Conservation (phyloP, 1,139 yeast species). For the Ogataea hybrid region DNA sequence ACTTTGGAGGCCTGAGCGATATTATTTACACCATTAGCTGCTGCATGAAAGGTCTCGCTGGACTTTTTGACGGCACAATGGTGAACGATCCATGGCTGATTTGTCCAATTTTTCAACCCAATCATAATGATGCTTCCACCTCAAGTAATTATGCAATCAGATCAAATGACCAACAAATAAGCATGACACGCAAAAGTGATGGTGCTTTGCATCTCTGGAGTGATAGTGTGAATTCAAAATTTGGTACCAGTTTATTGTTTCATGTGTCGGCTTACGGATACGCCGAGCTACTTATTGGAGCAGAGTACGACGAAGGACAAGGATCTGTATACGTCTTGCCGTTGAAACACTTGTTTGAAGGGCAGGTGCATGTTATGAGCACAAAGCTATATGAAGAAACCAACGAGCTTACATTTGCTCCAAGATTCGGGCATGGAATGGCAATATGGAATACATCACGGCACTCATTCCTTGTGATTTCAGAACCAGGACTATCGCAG, state of each 20-base stretch:
- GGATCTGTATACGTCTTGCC: conserved; percentile 46
- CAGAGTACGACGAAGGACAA: conserved; percentile 41
- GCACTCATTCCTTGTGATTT: conserved; percentile 32
- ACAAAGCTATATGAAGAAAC: not conserved
- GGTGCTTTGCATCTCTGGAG: not conserved
- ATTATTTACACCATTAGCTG: conserved; percentile 37
- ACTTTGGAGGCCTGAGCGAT: conserved; percentile 50
- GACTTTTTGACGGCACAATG: conserved; percentile 40
- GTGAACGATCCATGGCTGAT: conserved; percentile 38
- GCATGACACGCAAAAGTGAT: not conserved
- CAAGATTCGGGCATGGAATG: conserved; percentile 35
- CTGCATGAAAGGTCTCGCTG: conserved; percentile 37
- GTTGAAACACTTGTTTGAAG: conserved; percentile 13
- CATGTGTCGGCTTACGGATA: conserved; percentile 38
- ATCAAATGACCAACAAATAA: not conserved
- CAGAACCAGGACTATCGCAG: conserved; percentile 37
- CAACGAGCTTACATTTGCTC: conserved; percentile 17
- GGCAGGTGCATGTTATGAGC: not conserved
- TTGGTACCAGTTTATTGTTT: conserved; percentile 42
- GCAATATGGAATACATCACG: conserved; percentile 25
- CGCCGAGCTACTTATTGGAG: conserved; percentile 45
- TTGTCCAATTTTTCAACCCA: conserved; percentile 21
- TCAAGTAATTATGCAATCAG: not conserved
- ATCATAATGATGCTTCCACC: not conserved
- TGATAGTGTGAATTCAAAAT: conserved; percentile 32